phyloP scores from a whole-genome alignment of 305 asterid genomes.

The Vinca major region DNA sequence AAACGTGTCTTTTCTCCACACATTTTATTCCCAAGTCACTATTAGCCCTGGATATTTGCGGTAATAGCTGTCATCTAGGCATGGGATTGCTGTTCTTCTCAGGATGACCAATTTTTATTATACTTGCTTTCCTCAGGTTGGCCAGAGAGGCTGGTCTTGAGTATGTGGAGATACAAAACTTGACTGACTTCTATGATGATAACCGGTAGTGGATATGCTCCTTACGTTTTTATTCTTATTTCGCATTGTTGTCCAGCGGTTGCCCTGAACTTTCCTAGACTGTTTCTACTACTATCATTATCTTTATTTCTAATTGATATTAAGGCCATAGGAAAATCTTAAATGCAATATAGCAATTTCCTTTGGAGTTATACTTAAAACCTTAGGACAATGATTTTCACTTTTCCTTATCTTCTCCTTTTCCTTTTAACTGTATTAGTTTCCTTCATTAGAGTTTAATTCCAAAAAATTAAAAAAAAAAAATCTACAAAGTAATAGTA shows the following conservation, averaged over 20 bases:
- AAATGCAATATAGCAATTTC: neutral
- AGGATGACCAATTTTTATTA: conserved; percentile 54
- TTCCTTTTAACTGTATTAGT: neutral
- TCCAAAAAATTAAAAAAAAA: too few species aligned
- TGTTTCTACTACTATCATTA: neutral
- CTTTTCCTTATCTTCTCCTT: neutral
- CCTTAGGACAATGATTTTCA: neutral
- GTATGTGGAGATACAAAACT: conserved; percentile 73
- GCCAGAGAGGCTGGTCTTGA: conserved; percentile 98
- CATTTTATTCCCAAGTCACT: neutral
- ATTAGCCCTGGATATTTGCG: neutral
- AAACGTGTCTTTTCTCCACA: neutral
- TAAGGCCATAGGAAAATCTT: neutral
- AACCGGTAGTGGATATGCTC: conserved; percentile 43
- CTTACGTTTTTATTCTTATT: neutral
- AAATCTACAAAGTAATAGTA: too few species aligned
- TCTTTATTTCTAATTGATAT: neutral
- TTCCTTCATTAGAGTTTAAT: conserved; percentile 2
- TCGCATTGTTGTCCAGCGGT: neutral
- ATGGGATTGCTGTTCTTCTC: conserved; percentile 16
- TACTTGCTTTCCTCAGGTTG: conserved; percentile 50
- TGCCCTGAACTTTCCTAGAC: neutral
- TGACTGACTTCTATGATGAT: conserved; percentile 91
- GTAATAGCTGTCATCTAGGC: neutral
- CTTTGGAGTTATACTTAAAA: neutral